Evolutionary conservation across 176 grass and related monocot species (phyloP).

Genomic region (Hordeum vulgare): DNA sequence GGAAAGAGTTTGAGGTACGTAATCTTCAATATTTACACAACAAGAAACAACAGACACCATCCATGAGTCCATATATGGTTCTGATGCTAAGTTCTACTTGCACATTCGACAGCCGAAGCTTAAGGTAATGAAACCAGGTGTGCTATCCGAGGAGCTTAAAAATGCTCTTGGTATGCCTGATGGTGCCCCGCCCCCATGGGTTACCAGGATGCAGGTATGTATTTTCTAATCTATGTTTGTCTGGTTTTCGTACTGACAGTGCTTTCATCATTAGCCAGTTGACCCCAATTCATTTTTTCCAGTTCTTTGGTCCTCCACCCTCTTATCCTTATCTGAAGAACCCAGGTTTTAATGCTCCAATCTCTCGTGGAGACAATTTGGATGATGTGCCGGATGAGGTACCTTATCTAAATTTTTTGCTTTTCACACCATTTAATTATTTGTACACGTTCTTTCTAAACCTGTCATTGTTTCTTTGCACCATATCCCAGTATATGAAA

Average conservation of each 20-base stretch:
- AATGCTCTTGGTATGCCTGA: slow-evolving; percentile 97
- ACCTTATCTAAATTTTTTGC: neutral
- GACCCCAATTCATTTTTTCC: neutral
- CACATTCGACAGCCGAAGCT: slow-evolving; percentile 63
- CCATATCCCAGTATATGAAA: too few species aligned
- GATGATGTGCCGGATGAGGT: slow-evolving; percentile 18
- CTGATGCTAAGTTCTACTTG: neutral
- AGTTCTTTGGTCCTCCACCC: slow-evolving; percentile 32
- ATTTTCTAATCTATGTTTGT: neutral
- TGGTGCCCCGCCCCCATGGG: slow-evolving; percentile 67
- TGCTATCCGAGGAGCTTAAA: slow-evolving; percentile 80
- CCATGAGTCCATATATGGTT: too few species aligned
- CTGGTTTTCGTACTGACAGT: neutral
- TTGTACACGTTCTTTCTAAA: too few species aligned
- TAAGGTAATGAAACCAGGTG: slow-evolving; percentile 93
- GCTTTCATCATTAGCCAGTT: neutral
- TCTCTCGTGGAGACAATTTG: slow-evolving; percentile 16
- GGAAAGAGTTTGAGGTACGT: neutral
- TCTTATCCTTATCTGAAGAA: neutral
- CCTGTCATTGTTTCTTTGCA: too few species aligned
- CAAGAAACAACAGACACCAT: too few species aligned
- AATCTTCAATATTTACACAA: neutral
- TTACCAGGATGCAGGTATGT: neutral
- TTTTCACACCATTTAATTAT: too few species aligned
- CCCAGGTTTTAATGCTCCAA: slow-evolving; percentile 83